phyloP scores from a whole-genome alignment of 768 basidiomycete genomes.

The Mycena galericulata region DNA sequence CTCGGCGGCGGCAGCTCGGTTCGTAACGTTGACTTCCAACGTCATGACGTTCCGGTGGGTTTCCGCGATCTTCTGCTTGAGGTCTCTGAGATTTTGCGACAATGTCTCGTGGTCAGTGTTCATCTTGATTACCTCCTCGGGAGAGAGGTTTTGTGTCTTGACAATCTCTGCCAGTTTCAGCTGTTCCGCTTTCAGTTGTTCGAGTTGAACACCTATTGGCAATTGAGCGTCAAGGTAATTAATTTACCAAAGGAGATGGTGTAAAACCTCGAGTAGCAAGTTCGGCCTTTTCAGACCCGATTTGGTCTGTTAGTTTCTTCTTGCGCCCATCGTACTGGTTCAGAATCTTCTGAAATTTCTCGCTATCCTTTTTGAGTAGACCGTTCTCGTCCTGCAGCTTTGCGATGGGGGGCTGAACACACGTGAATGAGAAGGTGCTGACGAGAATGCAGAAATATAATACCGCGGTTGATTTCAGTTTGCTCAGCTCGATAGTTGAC shows the following conservation, averaged over 20 bases:
- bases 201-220: conserved; percentile 67
- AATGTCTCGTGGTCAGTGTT: conserved; percentile 89
- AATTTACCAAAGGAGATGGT: conserved; percentile 4
- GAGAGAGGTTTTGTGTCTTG: conserved; percentile 88
- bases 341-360: conserved; percentile 83
- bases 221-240: conserved; percentile 1
- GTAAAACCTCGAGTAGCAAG: conserved; percentile 65
- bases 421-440: conserved; percentile 11
- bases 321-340: conserved; percentile 77
- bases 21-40: conserved; percentile 86
- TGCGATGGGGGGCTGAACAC: conserved; percentile 68
- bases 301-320: conserved; percentile 74
- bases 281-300: conserved; percentile 76
- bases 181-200: conserved; percentile 74
- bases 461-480: conserved; percentile 74
- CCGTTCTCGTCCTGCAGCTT: conserved; percentile 73
- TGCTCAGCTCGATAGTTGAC: conserved; percentile 64
- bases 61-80: conserved; percentile 81
- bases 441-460: conserved; percentile 14
- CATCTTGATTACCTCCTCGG: conserved; percentile 93
- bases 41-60: conserved; percentile 79
- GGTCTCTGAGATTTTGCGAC: conserved; percentile 77
- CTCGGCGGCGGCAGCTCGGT: conserved; percentile 84
- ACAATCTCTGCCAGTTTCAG: conserved; percentile 74
- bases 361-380: conserved; percentile 76